phyloP scores from a whole-genome alignment of 1,139 yeast species.

The Magnusiomyces ingens region DNA sequence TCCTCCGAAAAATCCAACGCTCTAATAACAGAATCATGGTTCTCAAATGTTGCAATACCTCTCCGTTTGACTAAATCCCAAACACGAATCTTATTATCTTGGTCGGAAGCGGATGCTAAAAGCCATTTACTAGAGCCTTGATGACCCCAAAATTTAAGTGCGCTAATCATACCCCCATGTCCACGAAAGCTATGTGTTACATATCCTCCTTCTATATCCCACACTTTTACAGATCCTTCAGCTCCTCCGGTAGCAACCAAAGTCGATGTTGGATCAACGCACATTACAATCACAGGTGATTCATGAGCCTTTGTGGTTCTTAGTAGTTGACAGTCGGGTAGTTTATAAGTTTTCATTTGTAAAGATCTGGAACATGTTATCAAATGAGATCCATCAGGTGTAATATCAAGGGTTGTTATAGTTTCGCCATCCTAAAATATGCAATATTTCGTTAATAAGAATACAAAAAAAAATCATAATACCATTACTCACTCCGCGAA shows the following conservation, averaged over 20 bases:
- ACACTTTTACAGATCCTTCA: constrained; percentile 85
- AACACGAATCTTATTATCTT: constrained; percentile 62
- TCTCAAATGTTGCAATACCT: constrained; percentile 52
- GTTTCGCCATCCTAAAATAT: constrained; percentile 57
- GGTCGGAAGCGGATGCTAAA: constrained; percentile 74
- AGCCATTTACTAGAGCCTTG: constrained; percentile 67
- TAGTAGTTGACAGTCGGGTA: constrained; percentile 29
- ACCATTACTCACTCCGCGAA: constrained; percentile 46
- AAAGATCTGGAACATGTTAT: constrained; percentile 81
- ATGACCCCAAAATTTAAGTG: constrained; percentile 68
- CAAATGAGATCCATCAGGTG: constrained; percentile 67
- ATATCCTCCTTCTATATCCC: constrained; percentile 86
- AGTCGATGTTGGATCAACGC: constrained; percentile 74
- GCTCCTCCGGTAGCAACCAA: constrained; percentile 92
- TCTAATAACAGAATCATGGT: constrained; percentile 81
- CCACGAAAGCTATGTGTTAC: constrained; percentile 89
- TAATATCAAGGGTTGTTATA: constrained; percentile 63
- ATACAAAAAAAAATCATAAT: background rate
- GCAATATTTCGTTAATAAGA: background rate
- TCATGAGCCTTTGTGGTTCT: constrained; percentile 43
- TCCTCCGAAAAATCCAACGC: constrained; percentile 59
- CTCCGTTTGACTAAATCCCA: constrained; percentile 89
- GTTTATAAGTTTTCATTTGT: constrained; percentile 60
- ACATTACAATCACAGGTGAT: constrained; percentile 76
- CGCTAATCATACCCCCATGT: constrained; percentile 87